Evolutionary conservation across 768 basidiomycete genomes (phyloP), one percentile per base, ranked within the genome.

Genomic region (Astraeus odoratus): DNA sequence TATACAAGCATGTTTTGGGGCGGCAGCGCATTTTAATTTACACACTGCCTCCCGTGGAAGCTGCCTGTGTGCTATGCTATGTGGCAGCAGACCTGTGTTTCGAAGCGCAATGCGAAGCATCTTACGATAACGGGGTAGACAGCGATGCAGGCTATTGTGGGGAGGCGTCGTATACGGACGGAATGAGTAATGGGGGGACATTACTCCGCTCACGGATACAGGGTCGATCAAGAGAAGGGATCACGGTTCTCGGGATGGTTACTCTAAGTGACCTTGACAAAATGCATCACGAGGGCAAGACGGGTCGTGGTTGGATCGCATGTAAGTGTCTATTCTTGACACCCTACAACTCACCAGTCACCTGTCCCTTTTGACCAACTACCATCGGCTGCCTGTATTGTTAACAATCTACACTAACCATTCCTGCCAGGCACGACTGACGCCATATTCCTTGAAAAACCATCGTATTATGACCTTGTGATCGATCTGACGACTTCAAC

Each of bases 401-500:
- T n/a, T 37, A 19, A 23, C 37, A 5, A 12, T 31, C 12, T 26
- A 9, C n/a, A 13, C 8, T 12, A 26, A 8, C 8, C 15, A 15
- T 29, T 40, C 20, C 26, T 42, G 27, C 19, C 43, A 80, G 78
- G 79, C 57, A 87, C 89, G 8, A 89, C 89, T 2, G 89, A 92
- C 51, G 81, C 87, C 8, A 76, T 92, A 15, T 91, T 86, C 65
- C 68, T 90, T 35, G 89, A 92, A 51, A 86, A 82, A 58, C 83
- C 88, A 1, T 67, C 75, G 3, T 79, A 78, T 53, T 92, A 89
- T 55, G 89, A 92, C 58, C 70, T 92, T 12, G 66, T 92, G 40
- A 80, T 92, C 48, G 86, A 92, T 62, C 65, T 91, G 39, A 85
- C 84, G 33, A 81, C 83, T 7, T 75, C 75, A 6, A 77, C 79